Evolutionary conservation across 768 basidiomycete genomes (phyloP).

Genomic region (Zangia roseola): DNA sequence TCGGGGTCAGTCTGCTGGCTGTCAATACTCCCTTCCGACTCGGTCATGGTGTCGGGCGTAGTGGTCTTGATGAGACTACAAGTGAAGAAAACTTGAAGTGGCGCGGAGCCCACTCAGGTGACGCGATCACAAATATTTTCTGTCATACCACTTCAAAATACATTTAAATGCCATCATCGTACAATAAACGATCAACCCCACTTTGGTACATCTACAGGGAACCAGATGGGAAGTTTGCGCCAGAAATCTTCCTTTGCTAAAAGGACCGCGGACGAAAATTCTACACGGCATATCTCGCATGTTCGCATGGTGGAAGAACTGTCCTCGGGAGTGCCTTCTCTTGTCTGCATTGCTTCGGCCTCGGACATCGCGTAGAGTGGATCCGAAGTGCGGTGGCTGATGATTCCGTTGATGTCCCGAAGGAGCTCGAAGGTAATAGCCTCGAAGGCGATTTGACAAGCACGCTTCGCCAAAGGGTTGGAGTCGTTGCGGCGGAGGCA

Average conservation of each 20-base stretch:
- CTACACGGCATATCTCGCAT: slow-evolving; percentile 63
- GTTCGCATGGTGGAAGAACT: slow-evolving; percentile 48
- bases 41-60: background rate
- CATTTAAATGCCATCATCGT: slow-evolving; percentile 7
- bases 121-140: background rate
- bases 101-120: background rate
- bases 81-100: too few relatives aligned
- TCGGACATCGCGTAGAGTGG: slow-evolving; percentile 71
- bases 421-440: slow-evolving; percentile 72
- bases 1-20: background rate
- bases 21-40: background rate
- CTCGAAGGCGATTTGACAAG: slow-evolving; percentile 73
- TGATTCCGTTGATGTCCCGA: slow-evolving; percentile 68
- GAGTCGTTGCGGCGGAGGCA: slow-evolving; percentile 53
- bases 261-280: slow-evolving; percentile 61
- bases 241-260: slow-evolving; percentile 62
- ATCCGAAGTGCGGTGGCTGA: slow-evolving; percentile 64
- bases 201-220: slow-evolving; percentile 48
- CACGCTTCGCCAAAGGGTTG: slow-evolving; percentile 44
- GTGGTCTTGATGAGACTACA: too few relatives aligned
- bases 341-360: slow-evolving; percentile 63
- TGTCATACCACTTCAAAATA: slow-evolving; percentile 8
- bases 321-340: slow-evolving; percentile 45
- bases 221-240: slow-evolving; percentile 64
- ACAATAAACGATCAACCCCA: slow-evolving; percentile 31